Percentiles rank a stretch among this genome's conserved stretches.
Evolutionary conservation across 2,329 filamentous ascomycete species (phyloP).

Genomic region (Penicillium digitatum): DNA sequence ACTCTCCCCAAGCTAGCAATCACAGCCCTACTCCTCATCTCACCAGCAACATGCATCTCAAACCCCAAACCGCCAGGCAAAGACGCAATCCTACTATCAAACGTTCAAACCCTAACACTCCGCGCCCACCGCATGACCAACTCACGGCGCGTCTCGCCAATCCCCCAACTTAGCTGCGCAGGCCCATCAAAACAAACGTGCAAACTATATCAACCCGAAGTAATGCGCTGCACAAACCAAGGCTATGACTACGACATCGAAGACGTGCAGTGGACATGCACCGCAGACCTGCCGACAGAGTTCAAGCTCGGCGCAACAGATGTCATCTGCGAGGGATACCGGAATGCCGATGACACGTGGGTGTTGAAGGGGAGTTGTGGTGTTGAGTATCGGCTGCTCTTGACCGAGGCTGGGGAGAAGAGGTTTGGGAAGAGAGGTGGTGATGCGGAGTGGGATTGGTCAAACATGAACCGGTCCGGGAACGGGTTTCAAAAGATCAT

Average conservation of each 20-base stretch:
- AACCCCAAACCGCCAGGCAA: constrained; percentile 29
- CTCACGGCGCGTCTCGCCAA: constrained; percentile 68
- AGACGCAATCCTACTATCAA: constrained; percentile 58
- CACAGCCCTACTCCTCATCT: constrained; percentile 21
- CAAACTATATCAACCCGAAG: constrained; percentile 67
- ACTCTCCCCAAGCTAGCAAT: constrained; percentile 11
- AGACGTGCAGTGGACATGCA: constrained; percentile 89
- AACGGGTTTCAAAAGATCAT: constrained; percentile 1
- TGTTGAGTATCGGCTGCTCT: constrained; percentile 76
- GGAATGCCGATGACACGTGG: constrained; percentile 69
- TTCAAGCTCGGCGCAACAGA: constrained; percentile 80
- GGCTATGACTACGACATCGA: constrained; percentile 73
- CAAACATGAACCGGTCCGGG: neutral
- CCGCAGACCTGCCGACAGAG: constrained; percentile 58
- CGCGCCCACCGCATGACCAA: constrained; percentile 64
- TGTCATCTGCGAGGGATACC: constrained; percentile 88
- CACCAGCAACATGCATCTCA: constrained; percentile 16
- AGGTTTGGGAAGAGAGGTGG: constrained; percentile 58
- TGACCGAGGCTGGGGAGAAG: constrained; percentile 72
- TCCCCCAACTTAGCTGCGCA: constrained; percentile 75
- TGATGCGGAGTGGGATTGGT: constrained; percentile 27
- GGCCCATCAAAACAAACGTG: constrained; percentile 61
- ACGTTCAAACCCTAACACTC: constrained; percentile 75
- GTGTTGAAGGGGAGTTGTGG: constrained; percentile 90
- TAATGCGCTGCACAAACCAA: constrained; percentile 85